phyloP scores from a whole-genome alignment of 1,284 basidiomycete species.

The Salmacisia buchloeana region DNA sequence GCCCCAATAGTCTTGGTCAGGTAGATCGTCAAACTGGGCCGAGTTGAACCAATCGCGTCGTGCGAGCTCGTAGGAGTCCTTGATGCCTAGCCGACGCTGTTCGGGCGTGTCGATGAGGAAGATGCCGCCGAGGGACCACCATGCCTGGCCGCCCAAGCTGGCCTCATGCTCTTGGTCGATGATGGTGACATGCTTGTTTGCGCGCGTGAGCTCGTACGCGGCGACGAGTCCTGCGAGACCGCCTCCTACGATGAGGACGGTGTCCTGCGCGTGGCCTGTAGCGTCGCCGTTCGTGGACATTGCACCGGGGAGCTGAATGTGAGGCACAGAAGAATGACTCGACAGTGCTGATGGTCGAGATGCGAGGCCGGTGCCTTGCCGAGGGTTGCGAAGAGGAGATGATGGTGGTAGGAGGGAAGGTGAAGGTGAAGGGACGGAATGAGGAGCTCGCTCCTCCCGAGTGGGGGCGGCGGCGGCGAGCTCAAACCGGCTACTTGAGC shows the following conservation, averaged over 20 bases:
- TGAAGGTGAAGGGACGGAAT: no score
- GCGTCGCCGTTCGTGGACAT: no score
- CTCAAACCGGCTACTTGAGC: no score
- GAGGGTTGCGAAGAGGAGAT: no score
- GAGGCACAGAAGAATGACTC: no score
- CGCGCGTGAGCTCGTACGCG: conserved; percentile 17
- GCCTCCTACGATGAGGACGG: conserved; percentile 19
- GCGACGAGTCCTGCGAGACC: conserved; percentile 19
- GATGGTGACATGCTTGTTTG: conserved; percentile 16
- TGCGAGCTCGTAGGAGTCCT: conserved; percentile 17
- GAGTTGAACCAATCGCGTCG: conserved; percentile 18
- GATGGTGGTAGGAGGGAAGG: no score
- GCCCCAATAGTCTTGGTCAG: conserved; percentile 17
- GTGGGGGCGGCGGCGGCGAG: no score
- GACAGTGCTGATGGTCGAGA: no score
- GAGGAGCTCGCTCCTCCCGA: no score
- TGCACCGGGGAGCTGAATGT: no score
- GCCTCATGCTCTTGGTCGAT: conserved; percentile 18
- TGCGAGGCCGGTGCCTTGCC: no score
- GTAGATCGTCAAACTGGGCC: conserved; percentile 14
- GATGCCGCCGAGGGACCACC: conserved; percentile 21
- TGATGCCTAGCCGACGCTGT: conserved; percentile 18
- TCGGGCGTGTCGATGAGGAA: conserved; percentile 19
- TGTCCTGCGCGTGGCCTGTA: no score
- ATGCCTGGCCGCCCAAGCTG: conserved; percentile 19